Percentiles rank a stretch among this genome's conserved stretches.
Evolutionary conservation across 495 filamentous ascomycete species (phyloP).

Genomic region (Neurospora sp.): DNA sequence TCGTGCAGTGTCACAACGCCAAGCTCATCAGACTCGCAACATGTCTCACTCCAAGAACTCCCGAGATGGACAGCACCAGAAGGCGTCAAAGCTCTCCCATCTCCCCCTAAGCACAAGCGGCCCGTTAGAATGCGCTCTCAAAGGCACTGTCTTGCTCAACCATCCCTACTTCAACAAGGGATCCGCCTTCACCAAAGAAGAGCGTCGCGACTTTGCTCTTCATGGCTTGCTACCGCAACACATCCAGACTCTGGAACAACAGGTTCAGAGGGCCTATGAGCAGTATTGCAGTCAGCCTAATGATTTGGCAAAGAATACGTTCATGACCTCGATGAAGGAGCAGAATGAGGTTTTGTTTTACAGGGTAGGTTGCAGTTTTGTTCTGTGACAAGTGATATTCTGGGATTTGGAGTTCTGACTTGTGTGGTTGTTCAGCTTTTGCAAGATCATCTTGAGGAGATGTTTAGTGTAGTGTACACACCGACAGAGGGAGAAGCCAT

Average conservation of each 20-base stretch:
- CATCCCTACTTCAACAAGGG: conserved; percentile 77
- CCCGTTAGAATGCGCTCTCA: conserved; percentile 50
- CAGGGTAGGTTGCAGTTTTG: conserved; percentile 30
- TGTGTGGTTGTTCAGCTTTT: conserved; percentile 21
- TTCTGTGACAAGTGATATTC: neutral
- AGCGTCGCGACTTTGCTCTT: conserved; percentile 59
- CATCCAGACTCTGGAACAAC: conserved; percentile 71
- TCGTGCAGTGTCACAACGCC: neutral
- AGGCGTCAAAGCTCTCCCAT: conserved; percentile 41
- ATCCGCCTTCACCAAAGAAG: conserved; percentile 59
- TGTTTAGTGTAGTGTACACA: conserved; percentile 84
- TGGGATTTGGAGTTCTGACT: neutral
- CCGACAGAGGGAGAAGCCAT: conserved; percentile 91
- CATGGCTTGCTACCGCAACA: conserved; percentile 61
- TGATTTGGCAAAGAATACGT: conserved; percentile 71
- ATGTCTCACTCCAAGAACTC: neutral
- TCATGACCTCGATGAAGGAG: conserved; percentile 75
- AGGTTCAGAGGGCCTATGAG: conserved; percentile 66
- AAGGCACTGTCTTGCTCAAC: conserved; percentile 52
- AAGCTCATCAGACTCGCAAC: neutral
- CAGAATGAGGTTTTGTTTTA: conserved; percentile 78
- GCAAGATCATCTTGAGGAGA: conserved; percentile 51
- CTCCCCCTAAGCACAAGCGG: conserved; percentile 55
- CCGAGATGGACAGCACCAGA: conserved; percentile 9
- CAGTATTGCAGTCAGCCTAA: conserved; percentile 55